Conservation (phyloP, 169 alveolate genomes). For the Plasmodium cynomolgi region DNA sequence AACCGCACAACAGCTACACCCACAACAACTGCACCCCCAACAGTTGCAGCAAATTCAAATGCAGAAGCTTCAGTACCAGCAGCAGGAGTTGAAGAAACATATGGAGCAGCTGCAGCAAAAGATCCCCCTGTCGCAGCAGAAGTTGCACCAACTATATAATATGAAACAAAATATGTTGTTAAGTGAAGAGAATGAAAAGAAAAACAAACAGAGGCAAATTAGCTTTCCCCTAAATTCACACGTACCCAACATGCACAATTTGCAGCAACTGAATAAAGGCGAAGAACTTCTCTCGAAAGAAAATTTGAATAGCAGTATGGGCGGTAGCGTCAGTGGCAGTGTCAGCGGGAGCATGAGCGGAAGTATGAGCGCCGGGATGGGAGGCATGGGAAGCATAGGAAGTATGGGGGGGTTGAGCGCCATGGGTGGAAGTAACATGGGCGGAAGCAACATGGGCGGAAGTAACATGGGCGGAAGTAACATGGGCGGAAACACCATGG, state of each 20-base stretch:
- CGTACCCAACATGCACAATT: slow-evolving; percentile 20
- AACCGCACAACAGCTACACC: background rate
- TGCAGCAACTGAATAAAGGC: slow-evolving; percentile 6
- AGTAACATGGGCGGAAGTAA: too few species aligned
- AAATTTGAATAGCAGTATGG: slow-evolving; percentile 7
- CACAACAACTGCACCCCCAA: background rate
- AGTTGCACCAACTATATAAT: slow-evolving; percentile 47
- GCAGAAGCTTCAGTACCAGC: slow-evolving; percentile 24
- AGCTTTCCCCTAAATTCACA: slow-evolving; percentile 15
- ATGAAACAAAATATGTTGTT: slow-evolving; percentile 28
- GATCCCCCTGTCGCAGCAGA: slow-evolving; percentile 18
- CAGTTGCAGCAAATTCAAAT: slow-evolving; percentile 32
- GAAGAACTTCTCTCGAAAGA: slow-evolving; percentile 37
- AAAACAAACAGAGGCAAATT: slow-evolving; percentile 25
- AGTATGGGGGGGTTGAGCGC: too few species aligned
- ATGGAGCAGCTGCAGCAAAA: slow-evolving; percentile 66
- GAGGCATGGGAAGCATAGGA: background rate
- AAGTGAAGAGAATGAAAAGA: slow-evolving; percentile 32
- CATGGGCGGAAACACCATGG: background rate
- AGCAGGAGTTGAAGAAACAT: slow-evolving; percentile 52
- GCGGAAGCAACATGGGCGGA: background rate
- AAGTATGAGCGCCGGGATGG: background rate
- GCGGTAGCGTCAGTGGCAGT: background rate
- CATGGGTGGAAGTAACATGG: too few species aligned
- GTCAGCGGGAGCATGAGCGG: background rate